Base-by-base conservation (phyloP, 495 filamentous ascomycete species). In the Penicillium waksmanii region DNA sequence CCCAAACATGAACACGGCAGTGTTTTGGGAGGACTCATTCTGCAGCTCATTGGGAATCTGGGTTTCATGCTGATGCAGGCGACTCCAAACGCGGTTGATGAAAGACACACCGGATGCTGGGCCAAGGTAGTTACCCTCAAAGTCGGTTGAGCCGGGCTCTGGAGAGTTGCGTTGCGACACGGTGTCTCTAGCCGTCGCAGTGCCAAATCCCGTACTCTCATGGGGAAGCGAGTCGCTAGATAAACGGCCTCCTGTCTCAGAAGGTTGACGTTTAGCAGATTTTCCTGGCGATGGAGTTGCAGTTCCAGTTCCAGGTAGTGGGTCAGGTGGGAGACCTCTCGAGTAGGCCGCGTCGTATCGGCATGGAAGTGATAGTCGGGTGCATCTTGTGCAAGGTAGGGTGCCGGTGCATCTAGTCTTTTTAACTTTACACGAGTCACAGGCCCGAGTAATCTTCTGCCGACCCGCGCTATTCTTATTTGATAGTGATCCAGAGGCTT, bases 331-430 rank as follows among this genome's bases (percentile, higher is more conserved):
- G 23, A 77, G 61, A 0, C 78, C 78, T 53, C 78, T 66, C 5
- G 73, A 77, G 52, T 81, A 81, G 27, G 70, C 72, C 6, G 78
- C 74, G 51, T 74, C 75, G 58, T 81, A 81, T 63, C 68, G 65
- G 60, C 78, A 81, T 9, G 58, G n/a, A 2, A 79, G 64, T 21
- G 72, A 76, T 12, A 77, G 67, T 25, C 72, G 68, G 10, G 71
- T 71, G 47, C 78, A 81, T 55, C 75, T 60, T 7, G 67, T 64
- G 50, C 78, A 81, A 1, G 78, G 77, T n/a, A 78, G 46, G 2
- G 77, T 80, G 31, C 78, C 78, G 0, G 73, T 79, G 51, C 78
- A 81, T 25, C 71, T 69, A 3, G 76, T 78, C 62, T 81, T 81
- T 61, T 78, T 79, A 18, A 68, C 59, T 66, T 81, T 81, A 67